Conservation (phyloP, 2,329 filamentous ascomycete genomes). For the Chrysoporthe puriensis region DNA sequence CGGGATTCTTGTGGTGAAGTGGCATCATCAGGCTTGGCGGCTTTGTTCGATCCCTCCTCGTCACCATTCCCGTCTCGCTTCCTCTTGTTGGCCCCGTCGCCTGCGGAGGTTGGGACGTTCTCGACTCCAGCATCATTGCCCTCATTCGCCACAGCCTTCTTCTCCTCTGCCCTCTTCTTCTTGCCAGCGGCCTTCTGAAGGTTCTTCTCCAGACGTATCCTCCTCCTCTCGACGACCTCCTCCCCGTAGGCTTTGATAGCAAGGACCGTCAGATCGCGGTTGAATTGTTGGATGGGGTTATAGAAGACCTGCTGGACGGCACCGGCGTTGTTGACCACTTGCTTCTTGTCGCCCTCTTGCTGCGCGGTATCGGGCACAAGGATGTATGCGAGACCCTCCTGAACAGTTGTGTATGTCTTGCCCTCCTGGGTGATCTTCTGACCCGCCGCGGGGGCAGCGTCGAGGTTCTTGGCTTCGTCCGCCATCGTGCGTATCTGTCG, state of each 20-base stretch:
- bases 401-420: conserved; percentile 55
- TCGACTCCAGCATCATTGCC: conserved; percentile 7
- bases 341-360: conserved; percentile 39
- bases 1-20: conserved; percentile 15
- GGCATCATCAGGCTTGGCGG: conserved; percentile 14
- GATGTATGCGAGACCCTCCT: conserved; percentile 62
- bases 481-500: conserved; percentile 31
- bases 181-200: conserved; percentile 40
- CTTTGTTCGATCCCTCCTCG: conserved; percentile 17
- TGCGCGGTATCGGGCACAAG: conserved; percentile 50
- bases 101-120: conserved; percentile 10
- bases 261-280: conserved; percentile 90
- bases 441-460: conserved; percentile 37
- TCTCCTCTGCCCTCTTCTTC: conserved; percentile 47
- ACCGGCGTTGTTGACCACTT: conserved; percentile 50
- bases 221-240: conserved; percentile 43
- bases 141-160: conserved; percentile 33
- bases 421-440: conserved; percentile 46
- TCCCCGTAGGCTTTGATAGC: conserved; percentile 89
- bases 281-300: conserved; percentile 99
- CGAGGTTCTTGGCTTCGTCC: conserved; percentile 28
- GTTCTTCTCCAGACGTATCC: conserved; percentile 45
- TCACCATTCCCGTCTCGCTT: conserved; percentile 45
- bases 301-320: conserved; percentile 87
- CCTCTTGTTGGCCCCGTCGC: conserved; percentile 44